These are phyloP conservation scores for Penicillium sp. DNA, from an alignment of 2,329 filamentous ascomycete species.

Conservation along the genomic window DNA sequence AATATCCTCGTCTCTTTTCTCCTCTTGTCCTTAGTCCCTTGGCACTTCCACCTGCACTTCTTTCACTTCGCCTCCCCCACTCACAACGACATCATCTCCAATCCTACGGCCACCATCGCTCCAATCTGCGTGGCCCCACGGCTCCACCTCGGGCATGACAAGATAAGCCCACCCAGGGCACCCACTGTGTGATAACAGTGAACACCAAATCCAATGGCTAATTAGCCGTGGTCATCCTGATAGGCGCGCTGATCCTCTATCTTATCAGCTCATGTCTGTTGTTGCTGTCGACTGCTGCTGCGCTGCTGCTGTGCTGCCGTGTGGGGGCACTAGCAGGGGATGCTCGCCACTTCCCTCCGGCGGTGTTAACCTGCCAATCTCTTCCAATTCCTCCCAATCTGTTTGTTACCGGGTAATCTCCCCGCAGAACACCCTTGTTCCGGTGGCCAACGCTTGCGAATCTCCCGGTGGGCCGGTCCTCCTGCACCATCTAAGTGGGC, in stretches of 20 bases:
- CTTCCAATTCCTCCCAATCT: too few relatives aligned
- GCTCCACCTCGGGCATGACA: slow-evolving; percentile 19
- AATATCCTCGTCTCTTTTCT: background rate
- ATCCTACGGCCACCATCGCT: slow-evolving; percentile 3
- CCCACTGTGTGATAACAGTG: slow-evolving; percentile 32
- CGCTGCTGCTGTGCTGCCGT: background rate
- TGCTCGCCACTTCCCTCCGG: background rate
- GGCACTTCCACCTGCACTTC: background rate
- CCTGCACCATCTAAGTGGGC: too few relatives aligned
- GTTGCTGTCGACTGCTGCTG: too few relatives aligned
- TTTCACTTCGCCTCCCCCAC: background rate
- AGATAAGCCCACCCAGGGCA: slow-evolving; percentile 24
- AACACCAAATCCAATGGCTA: slow-evolving; percentile 28
- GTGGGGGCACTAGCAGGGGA: background rate
- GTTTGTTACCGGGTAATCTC: slow-evolving; percentile 12
- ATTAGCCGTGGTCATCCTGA: slow-evolving; percentile 36
- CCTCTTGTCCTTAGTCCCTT: background rate
- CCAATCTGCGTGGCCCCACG: slow-evolving; percentile 12
- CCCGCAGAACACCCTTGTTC: background rate
- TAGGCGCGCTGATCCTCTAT: slow-evolving; percentile 18
- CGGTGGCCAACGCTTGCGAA: too few relatives aligned
- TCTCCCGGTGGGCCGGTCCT: too few relatives aligned
- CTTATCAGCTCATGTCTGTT: slow-evolving; percentile 21
- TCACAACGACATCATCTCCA: slow-evolving; percentile 10
- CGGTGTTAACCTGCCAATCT: slow-evolving; percentile 1